A percentile compares a stretch with the other conserved stretches of the same genome.
phyloP scores from a whole-genome alignment of 768 basidiomycete genomes.

The Rhizopogon vesiculosus region DNA sequence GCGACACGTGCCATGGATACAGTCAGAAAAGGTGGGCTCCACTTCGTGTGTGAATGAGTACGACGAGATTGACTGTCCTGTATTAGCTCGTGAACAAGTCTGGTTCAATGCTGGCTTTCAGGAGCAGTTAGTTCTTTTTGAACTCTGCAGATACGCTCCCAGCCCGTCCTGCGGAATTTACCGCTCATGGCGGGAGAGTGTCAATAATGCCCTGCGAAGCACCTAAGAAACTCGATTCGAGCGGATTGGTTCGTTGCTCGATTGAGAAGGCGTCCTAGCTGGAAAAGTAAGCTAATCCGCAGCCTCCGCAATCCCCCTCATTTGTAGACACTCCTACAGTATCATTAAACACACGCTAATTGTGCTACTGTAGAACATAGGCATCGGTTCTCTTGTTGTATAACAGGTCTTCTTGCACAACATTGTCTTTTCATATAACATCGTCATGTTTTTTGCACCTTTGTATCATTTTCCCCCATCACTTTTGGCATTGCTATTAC shows the following conservation, averaged over 20 bases:
- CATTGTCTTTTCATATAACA: constrained; percentile 1
- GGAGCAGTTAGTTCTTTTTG: constrained; percentile 73
- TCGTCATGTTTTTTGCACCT: not conserved
- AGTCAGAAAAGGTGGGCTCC: constrained; percentile 51
- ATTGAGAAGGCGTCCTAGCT: constrained; percentile 6
- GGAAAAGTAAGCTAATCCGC: constrained; percentile 9
- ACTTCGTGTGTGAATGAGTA: constrained; percentile 3
- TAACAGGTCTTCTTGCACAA: constrained; percentile 2
- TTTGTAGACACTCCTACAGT: constrained; percentile 10
- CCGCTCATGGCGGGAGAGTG: constrained; percentile 53
- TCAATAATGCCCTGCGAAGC: constrained; percentile 42
- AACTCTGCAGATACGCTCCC: constrained; percentile 66
- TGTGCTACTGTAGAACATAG: constrained; percentile 6
- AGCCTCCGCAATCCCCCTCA: constrained; percentile 11
- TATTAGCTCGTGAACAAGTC: constrained; percentile 65
- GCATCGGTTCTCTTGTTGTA: constrained; percentile 12
- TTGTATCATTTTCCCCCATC: not conserved
- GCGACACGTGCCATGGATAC: constrained; percentile 54
- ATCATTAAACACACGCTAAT: constrained; percentile 11
- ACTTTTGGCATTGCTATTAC: not conserved
- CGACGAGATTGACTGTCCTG: not conserved
- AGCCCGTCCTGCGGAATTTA: constrained; percentile 60
- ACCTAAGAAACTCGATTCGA: constrained; percentile 6
- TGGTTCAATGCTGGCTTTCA: constrained; percentile 79
- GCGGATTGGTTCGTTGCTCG: not conserved